Evolutionary conservation across 352 stramenopile species (phyloP).

Genomic region (Phytophthora vignae): DNA sequence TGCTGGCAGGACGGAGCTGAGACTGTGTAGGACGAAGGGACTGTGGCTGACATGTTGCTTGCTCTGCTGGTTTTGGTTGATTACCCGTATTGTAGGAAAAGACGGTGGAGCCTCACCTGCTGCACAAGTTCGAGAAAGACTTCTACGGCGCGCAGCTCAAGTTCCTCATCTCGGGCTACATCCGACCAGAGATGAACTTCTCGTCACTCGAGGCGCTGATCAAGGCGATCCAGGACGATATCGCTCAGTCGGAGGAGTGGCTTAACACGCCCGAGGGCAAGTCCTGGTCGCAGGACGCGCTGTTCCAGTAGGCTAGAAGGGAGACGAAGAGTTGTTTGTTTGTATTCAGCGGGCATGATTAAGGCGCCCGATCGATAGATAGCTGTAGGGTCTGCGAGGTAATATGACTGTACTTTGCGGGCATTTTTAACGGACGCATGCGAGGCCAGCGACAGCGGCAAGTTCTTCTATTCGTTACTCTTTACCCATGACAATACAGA

Average conservation of each 20-base stretch:
- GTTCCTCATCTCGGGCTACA: conserved; percentile 93
- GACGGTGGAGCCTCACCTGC: conserved; percentile 96
- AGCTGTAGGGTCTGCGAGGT: conserved; percentile 19
- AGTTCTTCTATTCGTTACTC: conserved; percentile 45
- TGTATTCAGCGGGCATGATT: conserved; percentile 7
- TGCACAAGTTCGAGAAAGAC: conserved; percentile 93
- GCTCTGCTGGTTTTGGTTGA: conserved; percentile 11
- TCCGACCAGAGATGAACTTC: conserved; percentile 96
- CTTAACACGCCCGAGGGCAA: conserved; percentile 66
- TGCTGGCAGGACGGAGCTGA: too few species aligned
- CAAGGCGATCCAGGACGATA: conserved; percentile 91
- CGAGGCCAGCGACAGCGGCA: background rate
- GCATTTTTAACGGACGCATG: conserved; percentile 7
- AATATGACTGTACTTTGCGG: conserved; percentile 10
- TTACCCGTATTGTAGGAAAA: conserved; percentile 78
- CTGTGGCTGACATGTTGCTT: background rate
- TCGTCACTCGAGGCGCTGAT: conserved; percentile 93
- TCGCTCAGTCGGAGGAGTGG: conserved; percentile 73
- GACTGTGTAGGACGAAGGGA: too few species aligned
- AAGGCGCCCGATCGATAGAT: conserved; percentile 20
- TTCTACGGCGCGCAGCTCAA: conserved; percentile 96
- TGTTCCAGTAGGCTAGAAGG: conserved; percentile 49
- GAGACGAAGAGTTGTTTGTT: conserved; percentile 1
- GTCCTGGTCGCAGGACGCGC: conserved; percentile 49
- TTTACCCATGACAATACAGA: conserved; percentile 83